Evolutionary conservation across 345 rosid genomes (phyloP).

Genomic region (Arabis alpina): DNA sequence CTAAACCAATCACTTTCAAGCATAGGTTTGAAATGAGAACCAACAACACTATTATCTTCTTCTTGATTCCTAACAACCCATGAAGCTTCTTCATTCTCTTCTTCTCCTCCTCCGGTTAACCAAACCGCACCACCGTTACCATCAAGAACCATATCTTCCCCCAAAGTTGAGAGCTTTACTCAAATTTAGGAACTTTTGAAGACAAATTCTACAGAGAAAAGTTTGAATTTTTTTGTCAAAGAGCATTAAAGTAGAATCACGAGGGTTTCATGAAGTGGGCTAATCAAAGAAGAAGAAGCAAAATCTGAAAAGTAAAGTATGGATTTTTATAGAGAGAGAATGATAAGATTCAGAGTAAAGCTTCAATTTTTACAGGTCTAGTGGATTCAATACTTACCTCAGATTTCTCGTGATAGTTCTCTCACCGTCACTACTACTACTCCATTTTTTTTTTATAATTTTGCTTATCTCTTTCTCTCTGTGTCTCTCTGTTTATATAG

Average conservation of each 20-base stretch:
- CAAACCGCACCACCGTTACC: conserved; percentile 59
- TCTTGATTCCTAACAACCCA: conserved; percentile 59
- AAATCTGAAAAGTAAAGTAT: conserved; percentile 41
- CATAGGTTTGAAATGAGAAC: conserved; percentile 65
- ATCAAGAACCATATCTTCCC: conserved; percentile 56
- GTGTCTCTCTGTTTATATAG: conserved; percentile 29
- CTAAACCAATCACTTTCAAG: conserved; percentile 74
- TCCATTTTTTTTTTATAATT: conserved; percentile 31
- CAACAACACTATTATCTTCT: conserved; percentile 31
- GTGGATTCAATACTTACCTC: conserved; percentile 34
- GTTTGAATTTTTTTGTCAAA: background rate
- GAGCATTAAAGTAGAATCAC: conserved; percentile 46
- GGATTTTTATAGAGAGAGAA: conserved; percentile 37
- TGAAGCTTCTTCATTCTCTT: conserved; percentile 50
- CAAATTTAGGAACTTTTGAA: background rate
- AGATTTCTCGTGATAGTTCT: conserved; percentile 44
- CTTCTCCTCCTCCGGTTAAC: conserved; percentile 56
- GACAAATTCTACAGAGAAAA: too few species aligned
- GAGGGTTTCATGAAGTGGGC: conserved; percentile 41
- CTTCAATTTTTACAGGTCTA: background rate
- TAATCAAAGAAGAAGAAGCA: conserved; percentile 31
- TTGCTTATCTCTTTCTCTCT: conserved; percentile 29
- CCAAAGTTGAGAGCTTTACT: conserved; percentile 22
- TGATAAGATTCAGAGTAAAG: conserved; percentile 38
- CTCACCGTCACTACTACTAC: conserved; percentile 41